Evolutionary conservation across 306 rosid species (phyloP).

Genomic region (Citrullus amarus): DNA sequence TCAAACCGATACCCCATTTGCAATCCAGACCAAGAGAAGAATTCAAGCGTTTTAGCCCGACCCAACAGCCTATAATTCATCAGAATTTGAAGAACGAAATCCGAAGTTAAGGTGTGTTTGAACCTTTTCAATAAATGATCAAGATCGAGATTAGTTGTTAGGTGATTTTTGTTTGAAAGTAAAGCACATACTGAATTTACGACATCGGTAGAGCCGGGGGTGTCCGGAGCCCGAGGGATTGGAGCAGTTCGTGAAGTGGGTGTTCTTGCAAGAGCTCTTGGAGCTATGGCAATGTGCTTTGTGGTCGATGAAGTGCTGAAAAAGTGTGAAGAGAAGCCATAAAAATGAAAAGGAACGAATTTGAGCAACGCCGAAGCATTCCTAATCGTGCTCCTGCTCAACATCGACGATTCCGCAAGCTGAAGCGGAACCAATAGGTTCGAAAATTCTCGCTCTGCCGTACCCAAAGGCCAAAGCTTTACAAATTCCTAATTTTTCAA

Average conservation of each 20-base stretch:
- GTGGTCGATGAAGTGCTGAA: slow-evolving; percentile 15
- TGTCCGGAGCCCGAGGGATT: slow-evolving; percentile 2
- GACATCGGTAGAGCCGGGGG: slow-evolving; percentile 11
- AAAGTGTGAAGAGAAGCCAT: slow-evolving; percentile 14
- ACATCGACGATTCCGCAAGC: neutral
- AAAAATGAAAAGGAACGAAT: neutral
- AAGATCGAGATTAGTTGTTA: slow-evolving; percentile 11
- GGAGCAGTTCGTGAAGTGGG: slow-evolving; percentile 15
- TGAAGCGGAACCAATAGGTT: neutral
- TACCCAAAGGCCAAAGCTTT: neutral
- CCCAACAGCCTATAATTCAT: slow-evolving; percentile 49
- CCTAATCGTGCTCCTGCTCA: neutral
- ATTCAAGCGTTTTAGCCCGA: slow-evolving; percentile 42
- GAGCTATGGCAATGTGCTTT: slow-evolving; percentile 8
- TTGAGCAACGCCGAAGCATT: neutral
- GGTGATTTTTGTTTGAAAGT: slow-evolving; percentile 22
- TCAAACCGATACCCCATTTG: slow-evolving; percentile 45
- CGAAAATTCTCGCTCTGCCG: neutral
- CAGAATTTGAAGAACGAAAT: slow-evolving; percentile 40
- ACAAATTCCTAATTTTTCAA: no score
- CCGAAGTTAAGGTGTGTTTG: slow-evolving; percentile 25
- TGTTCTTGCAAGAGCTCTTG: slow-evolving; percentile 14
- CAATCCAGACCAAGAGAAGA: slow-evolving; percentile 57
- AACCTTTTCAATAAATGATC: slow-evolving; percentile 21
- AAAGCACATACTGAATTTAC: slow-evolving; percentile 26